phyloP scores from a whole-genome alignment of 2,329 filamentous ascomycete species.

The Fusarium nisikadoi region DNA sequence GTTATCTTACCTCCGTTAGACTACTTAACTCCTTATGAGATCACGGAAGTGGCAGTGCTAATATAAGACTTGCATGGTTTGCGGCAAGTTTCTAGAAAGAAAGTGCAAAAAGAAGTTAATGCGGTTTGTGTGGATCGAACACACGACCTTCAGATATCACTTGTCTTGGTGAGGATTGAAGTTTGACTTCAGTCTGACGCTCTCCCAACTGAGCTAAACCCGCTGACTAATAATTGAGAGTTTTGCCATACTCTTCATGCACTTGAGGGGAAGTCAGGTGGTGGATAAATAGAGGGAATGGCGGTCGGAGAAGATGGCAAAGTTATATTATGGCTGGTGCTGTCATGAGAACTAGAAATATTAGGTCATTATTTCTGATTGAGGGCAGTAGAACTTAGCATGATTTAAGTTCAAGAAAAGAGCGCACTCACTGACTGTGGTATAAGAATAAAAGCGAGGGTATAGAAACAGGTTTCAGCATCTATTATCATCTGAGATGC shows the following conservation, averaged over 20 bases:
- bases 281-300: accelerated
- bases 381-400: not conserved
- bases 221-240: not conserved
- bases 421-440: not conserved
- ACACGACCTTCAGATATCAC: constrained; percentile 29
- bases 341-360: accelerated
- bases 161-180: constrained; percentile 12
- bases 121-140: constrained; percentile 31
- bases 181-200: constrained; percentile 29
- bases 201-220: constrained; percentile 31
- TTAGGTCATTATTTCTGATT: accelerated
- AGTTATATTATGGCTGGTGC: accelerated
- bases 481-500: not conserved
- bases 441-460: too few species aligned
- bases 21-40: not conserved
- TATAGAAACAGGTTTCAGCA: not conserved
- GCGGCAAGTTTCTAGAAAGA: accelerated
- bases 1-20: too few species aligned
- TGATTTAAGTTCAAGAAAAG: not conserved
- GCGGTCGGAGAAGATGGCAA: accelerated
- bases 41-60: not conserved
- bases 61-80: not conserved
- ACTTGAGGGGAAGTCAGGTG: accelerated
- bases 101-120: not conserved
- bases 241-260: accelerated